A percentile compares a stretch with the other conserved stretches of the same genome.
These are phyloP conservation scores for Arabidopsis lyrata DNA, from an alignment of 441 rosid genomes.

Conservation along the genomic window DNA sequence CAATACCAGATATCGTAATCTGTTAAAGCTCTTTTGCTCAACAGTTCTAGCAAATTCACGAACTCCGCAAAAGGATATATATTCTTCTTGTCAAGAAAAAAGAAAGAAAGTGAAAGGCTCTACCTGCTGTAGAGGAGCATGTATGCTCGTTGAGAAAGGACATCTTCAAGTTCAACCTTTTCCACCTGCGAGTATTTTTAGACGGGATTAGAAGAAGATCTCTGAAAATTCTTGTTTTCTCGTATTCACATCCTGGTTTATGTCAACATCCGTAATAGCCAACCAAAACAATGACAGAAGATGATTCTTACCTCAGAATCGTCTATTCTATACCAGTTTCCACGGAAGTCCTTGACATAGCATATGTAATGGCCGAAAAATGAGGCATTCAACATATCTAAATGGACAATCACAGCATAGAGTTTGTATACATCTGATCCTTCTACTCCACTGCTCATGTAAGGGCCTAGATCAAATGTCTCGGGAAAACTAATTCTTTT, in stretches of 20 bases:
- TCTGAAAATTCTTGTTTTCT: not conserved
- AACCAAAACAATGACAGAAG: conserved; percentile 17
- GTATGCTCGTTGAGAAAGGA: conserved; percentile 92
- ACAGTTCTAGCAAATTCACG: conserved; percentile 7
- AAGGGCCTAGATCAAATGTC: conserved; percentile 85
- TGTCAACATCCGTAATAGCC: not conserved
- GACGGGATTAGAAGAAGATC: not conserved
- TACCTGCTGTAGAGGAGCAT: conserved; percentile 98
- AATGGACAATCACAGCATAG: conserved; percentile 93
- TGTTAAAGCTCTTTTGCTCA: conserved; percentile 11
- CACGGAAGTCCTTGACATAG: conserved; percentile 83
- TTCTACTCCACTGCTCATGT: conserved; percentile 81
- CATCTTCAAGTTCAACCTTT: conserved; percentile 82
- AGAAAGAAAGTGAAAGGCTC: not conserved
- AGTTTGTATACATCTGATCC: conserved; percentile 80
- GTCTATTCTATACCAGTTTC: conserved; percentile 88
- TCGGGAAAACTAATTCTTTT: conserved; percentile 90
- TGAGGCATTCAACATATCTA: conserved; percentile 97
- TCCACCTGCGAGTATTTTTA: conserved; percentile 62
- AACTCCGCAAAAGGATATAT: not conserved
- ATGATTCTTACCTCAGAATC: conserved; percentile 81
- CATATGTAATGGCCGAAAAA: conserved; percentile 97
- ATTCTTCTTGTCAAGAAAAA: not conserved
- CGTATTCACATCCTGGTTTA: not conserved
- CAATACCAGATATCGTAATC: conserved; percentile 20